phyloP scores from a whole-genome alignment of 2,329 filamentous ascomycete species.

The Xylariomycetidae sp. region DNA sequence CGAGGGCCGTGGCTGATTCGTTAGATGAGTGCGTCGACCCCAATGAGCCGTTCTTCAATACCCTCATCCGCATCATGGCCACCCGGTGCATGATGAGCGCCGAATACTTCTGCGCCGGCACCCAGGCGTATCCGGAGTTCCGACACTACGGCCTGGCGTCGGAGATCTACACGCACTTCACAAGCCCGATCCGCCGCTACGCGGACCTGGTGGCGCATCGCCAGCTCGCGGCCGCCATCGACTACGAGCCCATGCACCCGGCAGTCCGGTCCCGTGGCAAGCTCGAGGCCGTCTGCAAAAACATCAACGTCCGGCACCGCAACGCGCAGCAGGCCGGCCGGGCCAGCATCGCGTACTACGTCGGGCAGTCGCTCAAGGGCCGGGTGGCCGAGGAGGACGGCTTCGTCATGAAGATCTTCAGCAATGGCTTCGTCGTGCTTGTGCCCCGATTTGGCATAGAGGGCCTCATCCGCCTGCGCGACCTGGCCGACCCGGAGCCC shows the following conservation, averaged over 20 bases:
- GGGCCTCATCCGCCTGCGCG: constrained; percentile 78
- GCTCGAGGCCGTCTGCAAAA: constrained; percentile 91
- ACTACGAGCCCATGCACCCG: constrained; percentile 81
- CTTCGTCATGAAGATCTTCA: constrained; percentile 95
- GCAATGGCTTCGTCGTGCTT: constrained; percentile 94
- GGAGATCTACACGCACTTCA: constrained; percentile 98
- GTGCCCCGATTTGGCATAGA: constrained; percentile 96
- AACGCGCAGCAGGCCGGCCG: constrained; percentile 95
- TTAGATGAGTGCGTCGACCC: constrained; percentile 79
- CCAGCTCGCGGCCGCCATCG: constrained; percentile 91
- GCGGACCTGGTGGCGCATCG: constrained; percentile 93
- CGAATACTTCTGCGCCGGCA: constrained; percentile 95
- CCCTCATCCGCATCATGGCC: constrained; percentile 91
- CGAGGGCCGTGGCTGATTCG: constrained; percentile 88
- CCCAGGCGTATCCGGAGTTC: constrained; percentile 90
- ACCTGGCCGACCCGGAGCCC: constrained; percentile 73
- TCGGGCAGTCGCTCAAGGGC: constrained; percentile 89
- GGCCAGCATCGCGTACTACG: constrained; percentile 95
- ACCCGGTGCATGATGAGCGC: constrained; percentile 99
- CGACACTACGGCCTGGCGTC: constrained; percentile 94
- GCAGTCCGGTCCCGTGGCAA: constrained; percentile 76
- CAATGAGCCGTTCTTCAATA: constrained; percentile 94
- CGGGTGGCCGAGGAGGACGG: constrained; percentile 76
- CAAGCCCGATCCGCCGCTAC: constrained; percentile 92
- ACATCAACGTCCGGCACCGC: constrained; percentile 95